phyloP scores from a whole-genome alignment of 306 rosid species.

The Cucumis hystrix region DNA sequence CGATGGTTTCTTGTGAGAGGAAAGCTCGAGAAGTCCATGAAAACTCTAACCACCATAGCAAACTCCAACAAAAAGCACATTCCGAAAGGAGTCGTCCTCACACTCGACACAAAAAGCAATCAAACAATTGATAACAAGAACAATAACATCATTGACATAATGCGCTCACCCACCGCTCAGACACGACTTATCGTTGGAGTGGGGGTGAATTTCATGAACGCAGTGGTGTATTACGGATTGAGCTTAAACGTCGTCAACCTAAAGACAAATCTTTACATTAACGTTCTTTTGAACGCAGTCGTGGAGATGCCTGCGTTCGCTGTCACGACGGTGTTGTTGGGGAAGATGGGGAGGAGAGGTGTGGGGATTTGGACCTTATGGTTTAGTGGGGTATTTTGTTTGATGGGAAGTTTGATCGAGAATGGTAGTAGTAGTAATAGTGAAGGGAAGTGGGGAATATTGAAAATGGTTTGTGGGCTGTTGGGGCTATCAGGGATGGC shows the following conservation, averaged over 20 bases:
- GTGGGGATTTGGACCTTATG: conserved; percentile 30
- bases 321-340: conserved; percentile 28
- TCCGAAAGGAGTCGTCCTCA: conserved; percentile 26
- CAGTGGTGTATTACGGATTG: conserved; percentile 40
- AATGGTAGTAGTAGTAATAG: background rate
- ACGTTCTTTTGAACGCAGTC: conserved; percentile 25
- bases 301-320: conserved; percentile 47
- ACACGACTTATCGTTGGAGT: conserved; percentile 22
- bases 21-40: conserved; percentile 33
- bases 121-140: background rate
- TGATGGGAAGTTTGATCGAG: conserved; percentile 16
- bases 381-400: conserved; percentile 43
- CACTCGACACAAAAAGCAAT: conserved; percentile 24
- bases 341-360: conserved; percentile 22
- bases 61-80: conserved; percentile 34
- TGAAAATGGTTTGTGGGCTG: conserved; percentile 33
- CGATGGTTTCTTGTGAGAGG: conserved; percentile 82
- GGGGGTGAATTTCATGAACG: conserved; percentile 20
- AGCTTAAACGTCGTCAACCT: conserved; percentile 19
- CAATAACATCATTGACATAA: conserved; percentile 25
- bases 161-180: conserved; percentile 24
- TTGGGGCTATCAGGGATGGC: conserved; percentile 51
- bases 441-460: conserved; percentile 28
- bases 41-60: conserved; percentile 50
- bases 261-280: conserved; percentile 26